Evolutionary conservation across 78 protist genomes (phyloP).

Genomic region (Fonticula alba): DNA sequence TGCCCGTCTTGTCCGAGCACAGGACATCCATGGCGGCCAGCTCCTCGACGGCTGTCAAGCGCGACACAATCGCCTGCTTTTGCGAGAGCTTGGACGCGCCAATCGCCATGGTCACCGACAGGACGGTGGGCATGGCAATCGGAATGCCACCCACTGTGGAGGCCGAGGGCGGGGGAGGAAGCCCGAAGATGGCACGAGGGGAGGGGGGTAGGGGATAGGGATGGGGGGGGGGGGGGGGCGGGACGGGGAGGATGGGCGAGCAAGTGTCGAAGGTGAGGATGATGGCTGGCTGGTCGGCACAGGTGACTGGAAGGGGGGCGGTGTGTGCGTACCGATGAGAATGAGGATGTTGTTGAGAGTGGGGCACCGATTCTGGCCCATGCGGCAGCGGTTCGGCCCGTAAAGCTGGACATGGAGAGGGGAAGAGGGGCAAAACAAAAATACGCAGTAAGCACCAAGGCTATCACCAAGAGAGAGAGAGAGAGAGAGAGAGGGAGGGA

Average conservation of each 20-base stretch:
- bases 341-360: constrained; percentile 36
- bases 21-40: constrained; percentile 24
- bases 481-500: too few species aligned
- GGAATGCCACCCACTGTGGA: constrained; percentile 16
- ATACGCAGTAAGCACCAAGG: constrained; percentile 28
- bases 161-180: not conserved
- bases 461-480: too few species aligned
- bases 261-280: too few species aligned
- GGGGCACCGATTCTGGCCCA: not conserved
- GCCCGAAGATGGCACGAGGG: not conserved
- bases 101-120: constrained; percentile 59
- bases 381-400: too few species aligned
- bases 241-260: too few species aligned
- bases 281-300: too few species aligned
- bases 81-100: constrained; percentile 56
- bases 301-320: too few species aligned
- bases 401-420: too few species aligned
- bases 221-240: too few species aligned
- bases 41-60: constrained; percentile 62
- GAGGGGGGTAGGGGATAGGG: constrained; percentile 6
- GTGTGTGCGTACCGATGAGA: constrained; percentile 10
- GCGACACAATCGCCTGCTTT: constrained; percentile 58
- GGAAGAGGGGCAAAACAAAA: too few species aligned
- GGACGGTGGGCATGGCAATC: constrained; percentile 66
- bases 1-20: constrained; percentile 87